Percentiles rank a stretch among this genome's conserved stretches.
phyloP scores from a whole-genome alignment of 1,284 basidiomycete species.

The Cutaneotrichosporon spelunceum region DNA sequence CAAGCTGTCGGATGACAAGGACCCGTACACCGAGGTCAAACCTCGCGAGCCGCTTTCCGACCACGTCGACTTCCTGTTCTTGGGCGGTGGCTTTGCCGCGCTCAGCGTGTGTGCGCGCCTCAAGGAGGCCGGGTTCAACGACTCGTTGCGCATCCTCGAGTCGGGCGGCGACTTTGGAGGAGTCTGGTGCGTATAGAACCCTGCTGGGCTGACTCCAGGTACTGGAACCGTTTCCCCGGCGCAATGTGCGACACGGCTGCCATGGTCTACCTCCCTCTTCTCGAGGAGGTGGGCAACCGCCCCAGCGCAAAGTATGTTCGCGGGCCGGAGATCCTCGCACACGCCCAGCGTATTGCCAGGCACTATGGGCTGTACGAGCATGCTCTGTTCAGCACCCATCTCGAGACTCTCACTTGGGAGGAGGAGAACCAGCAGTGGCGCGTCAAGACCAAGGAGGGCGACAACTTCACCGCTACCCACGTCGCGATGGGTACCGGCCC shows the following conservation, averaged over 20 bases:
- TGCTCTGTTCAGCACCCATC: slow-evolving; percentile 21
- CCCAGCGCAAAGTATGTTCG: slow-evolving; percentile 18
- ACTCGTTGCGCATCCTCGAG: slow-evolving; percentile 21
- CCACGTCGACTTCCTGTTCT: slow-evolving; percentile 19
- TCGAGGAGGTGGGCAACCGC: slow-evolving; percentile 17
- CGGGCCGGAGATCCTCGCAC: slow-evolving; percentile 21
- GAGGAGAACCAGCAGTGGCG: slow-evolving; percentile 13
- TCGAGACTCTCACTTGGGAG: slow-evolving; percentile 15
- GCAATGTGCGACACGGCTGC: slow-evolving; percentile 25
- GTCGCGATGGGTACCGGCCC: slow-evolving; percentile 19
- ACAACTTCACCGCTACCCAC: slow-evolving; percentile 20
- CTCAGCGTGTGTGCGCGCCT: slow-evolving; percentile 16
- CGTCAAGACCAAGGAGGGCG: slow-evolving; percentile 18
- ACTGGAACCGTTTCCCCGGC: slow-evolving; percentile 26
- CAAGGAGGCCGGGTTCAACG: slow-evolving; percentile 16
- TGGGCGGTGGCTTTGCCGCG: slow-evolving; percentile 21
- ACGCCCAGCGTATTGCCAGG: slow-evolving; percentile 17
- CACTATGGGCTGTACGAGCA: slow-evolving; percentile 18
- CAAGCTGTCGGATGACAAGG: slow-evolving; percentile 8
- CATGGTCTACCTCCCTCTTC: slow-evolving; percentile 21
- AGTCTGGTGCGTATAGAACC: slow-evolving; percentile 13
- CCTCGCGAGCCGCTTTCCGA: slow-evolving; percentile 19
- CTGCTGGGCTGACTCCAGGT: slow-evolving; percentile 8
- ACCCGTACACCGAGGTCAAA: slow-evolving; percentile 17
- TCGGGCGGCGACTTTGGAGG: slow-evolving; percentile 22